Evolutionary conservation across 306 rosid genomes (phyloP).

Genomic region (Prunus padus): DNA sequence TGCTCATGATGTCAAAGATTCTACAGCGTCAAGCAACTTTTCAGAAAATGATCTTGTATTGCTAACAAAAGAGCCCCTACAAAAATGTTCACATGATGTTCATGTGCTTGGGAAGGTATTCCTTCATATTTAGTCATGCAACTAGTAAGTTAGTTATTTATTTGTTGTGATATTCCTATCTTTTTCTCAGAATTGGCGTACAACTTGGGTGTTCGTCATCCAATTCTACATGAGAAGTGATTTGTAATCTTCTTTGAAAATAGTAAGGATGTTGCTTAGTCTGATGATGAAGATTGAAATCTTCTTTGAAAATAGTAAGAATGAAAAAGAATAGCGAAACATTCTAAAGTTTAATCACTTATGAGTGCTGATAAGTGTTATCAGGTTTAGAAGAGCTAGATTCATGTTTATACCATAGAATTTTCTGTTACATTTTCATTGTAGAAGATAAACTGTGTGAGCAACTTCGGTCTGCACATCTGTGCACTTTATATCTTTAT

Average conservation of each 20-base stretch:
- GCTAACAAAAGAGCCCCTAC: constrained; percentile 75
- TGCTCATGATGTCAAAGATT: constrained; percentile 63
- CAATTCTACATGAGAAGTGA: constrained; percentile 5
- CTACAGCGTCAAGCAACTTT: constrained; percentile 60
- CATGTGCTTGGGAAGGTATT: constrained; percentile 96
- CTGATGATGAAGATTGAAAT: constrained; percentile 4
- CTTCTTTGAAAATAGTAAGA: neutral
- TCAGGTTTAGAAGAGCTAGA: neutral
- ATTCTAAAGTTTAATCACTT: neutral
- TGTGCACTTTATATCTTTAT: neutral
- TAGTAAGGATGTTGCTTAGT: constrained; percentile 3
- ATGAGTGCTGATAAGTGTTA: neutral
- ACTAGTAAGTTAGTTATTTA: neutral
- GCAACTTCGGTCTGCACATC: neutral
- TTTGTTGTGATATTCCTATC: neutral
- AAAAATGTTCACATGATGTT: constrained; percentile 72
- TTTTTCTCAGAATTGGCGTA: neutral
- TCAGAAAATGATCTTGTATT: constrained; percentile 87
- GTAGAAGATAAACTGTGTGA: neutral
- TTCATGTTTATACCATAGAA: neutral
- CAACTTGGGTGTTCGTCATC: constrained; percentile 15
- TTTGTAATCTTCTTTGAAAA: neutral
- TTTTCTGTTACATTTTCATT: neutral
- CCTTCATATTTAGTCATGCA: constrained; percentile 5
- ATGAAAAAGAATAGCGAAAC: neutral